These are phyloP conservation scores for Syzygium syzygioides DNA, from an alignment of 441 rosid species.

Conservation along the genomic window DNA sequence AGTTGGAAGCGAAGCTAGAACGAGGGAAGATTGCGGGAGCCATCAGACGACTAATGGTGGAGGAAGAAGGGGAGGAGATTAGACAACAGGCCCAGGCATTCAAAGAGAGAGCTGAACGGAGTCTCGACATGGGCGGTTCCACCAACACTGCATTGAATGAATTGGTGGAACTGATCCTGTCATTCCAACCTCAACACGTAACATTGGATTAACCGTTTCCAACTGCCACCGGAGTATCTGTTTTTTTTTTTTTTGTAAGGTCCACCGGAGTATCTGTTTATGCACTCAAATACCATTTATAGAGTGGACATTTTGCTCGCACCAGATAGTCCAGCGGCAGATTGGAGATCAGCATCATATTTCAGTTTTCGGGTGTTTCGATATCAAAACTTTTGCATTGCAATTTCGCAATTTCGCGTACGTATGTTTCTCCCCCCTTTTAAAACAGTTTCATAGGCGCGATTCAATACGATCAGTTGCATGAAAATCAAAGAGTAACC, in stretches of 20 bases:
- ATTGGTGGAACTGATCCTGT: slow-evolving; percentile 4
- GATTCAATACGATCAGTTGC: background rate
- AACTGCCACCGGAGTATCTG: background rate
- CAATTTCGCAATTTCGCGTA: background rate
- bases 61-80: slow-evolving; percentile 18
- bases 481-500: background rate
- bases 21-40: slow-evolving; percentile 11
- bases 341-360: background rate
- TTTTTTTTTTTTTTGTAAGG: too few relatives aligned
- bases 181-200: background rate
- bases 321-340: background rate
- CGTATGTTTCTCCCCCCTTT: background rate
- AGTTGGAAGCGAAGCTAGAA: slow-evolving; percentile 21
- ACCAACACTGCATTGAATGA: slow-evolving; percentile 13
- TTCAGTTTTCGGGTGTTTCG: background rate
- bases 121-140: slow-evolving; percentile 21
- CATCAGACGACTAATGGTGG: slow-evolving; percentile 17
- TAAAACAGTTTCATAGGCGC: background rate
- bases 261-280: background rate
- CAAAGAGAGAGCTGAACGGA: slow-evolving; percentile 15
- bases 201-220: background rate
- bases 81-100: slow-evolving; percentile 5
- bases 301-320: background rate
- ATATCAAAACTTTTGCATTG: background rate
- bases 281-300: background rate